Base-by-base conservation (phyloP, 176 grass and related monocot species). In the Leersia perrieri region DNA sequence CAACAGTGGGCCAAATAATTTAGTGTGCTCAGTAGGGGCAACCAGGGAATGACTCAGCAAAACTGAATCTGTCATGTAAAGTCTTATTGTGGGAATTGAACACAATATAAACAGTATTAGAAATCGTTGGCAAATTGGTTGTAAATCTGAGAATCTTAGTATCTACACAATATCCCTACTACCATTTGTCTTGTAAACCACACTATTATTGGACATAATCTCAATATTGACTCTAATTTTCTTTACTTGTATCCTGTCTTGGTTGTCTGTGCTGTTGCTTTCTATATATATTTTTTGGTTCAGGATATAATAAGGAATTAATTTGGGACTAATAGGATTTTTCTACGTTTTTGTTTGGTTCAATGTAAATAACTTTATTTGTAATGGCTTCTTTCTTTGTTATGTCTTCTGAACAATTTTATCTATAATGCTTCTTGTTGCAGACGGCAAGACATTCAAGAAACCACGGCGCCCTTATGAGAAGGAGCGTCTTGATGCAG, bases 391-490 rank as follows among this genome's bases (percentile, higher is more conserved):
- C 15, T 31, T 73, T 51, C 28, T 73, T 14, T 1, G 3, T 29
- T 49, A 49, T 26, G 32, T 73, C 9, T 18, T 58, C 5, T 26
- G 22, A 58, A 3, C 23, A 31, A 39, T 15, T 32, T 70, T 68
- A 15, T 49, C 3, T 63, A 45, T 35, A 76, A 39, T 25, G 9
- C 35, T 60, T 9, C 53, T 15, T 22, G 42, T 61, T 76, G 49
- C 64, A 84, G 82, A 84, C 77, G 82, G 82, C 15, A 84, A 84
- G 25, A 84, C 82, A 39, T 84, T 84, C 47, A 84, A 84, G 82
- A 84, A 76, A 34, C 82, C 82, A 34, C 63, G 73, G 7, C 47
- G 82, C 26, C 73, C 72, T 28, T 84, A 76, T 20, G 72, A 84
- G 62, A 84, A 84, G 63, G 82, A 84, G 82, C 45, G 63, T 32